Conservation (phyloP, 306 rosid genomes). For the Medicago lupulina region DNA sequence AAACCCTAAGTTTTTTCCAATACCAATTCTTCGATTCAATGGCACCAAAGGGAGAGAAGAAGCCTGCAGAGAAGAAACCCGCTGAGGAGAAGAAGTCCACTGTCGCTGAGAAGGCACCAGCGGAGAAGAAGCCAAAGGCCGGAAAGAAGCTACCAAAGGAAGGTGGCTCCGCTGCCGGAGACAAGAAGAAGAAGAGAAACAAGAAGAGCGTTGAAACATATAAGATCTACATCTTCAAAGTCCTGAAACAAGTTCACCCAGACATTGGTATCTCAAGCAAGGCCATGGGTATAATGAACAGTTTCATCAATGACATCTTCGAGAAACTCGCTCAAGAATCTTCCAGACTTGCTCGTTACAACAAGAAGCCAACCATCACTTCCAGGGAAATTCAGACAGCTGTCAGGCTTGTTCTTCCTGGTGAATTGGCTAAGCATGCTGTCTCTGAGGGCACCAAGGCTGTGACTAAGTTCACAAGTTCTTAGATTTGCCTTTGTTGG, state of each 20-base stretch:
- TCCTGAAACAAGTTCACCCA: slow-evolving; percentile 74
- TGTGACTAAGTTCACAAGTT: slow-evolving; percentile 67
- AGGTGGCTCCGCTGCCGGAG: slow-evolving; percentile 51
- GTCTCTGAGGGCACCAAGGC: slow-evolving; percentile 84
- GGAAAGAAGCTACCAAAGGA: slow-evolving; percentile 83
- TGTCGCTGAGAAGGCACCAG: slow-evolving; percentile 71
- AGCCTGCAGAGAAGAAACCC: slow-evolving; percentile 72
- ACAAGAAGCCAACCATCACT: slow-evolving; percentile 79
- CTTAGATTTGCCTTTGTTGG: slow-evolving; percentile 29
- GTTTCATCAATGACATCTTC: slow-evolving; percentile 74
- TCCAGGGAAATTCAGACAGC: slow-evolving; percentile 84
- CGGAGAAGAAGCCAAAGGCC: slow-evolving; percentile 78
- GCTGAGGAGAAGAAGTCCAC: slow-evolving; percentile 69
- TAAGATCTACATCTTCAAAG: slow-evolving; percentile 87
- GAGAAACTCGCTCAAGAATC: slow-evolving; percentile 83
- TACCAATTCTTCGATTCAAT: slow-evolving; percentile 21
- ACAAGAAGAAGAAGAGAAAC: slow-evolving; percentile 76
- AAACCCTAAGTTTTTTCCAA: too few species aligned
- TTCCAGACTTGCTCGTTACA: slow-evolving; percentile 71
- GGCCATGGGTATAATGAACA: slow-evolving; percentile 84
- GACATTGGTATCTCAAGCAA: slow-evolving; percentile 79
- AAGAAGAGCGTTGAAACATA: slow-evolving; percentile 74
- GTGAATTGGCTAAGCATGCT: slow-evolving; percentile 77
- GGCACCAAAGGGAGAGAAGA: slow-evolving; percentile 75
- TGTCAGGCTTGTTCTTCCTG: slow-evolving; percentile 72